Base-by-base conservation (phyloP, 768 basidiomycete genomes). In the Jaapia argillacea region DNA sequence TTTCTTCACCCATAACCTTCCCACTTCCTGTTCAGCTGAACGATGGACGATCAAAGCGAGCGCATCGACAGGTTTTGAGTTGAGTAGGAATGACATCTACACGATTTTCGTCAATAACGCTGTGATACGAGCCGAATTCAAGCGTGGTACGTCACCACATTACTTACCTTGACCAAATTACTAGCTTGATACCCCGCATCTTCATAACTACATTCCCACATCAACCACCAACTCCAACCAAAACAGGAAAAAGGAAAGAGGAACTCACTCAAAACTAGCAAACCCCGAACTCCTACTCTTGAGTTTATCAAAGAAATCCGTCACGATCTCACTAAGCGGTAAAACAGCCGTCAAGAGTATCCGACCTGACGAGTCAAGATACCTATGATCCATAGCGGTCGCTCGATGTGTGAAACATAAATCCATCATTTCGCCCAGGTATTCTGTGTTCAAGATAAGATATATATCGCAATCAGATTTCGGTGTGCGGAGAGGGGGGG, bases 391-490 rank as follows among this genome's bases (percentile, higher is more conserved):
- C 42, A 94, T 61, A 38, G 88, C 77, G 44, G 83, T 77, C 2
- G 82, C 94, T 38, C 96, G 79, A 56, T 87, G 89, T 4, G 75
- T 70, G 58, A 79, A 86, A 57, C 92, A 96, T 1, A 98, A 73
- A 31, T 88, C 85, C 85, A 98, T 93, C 84, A 99, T 92, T 36
- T 85, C 84, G 5, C 94, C 94, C 25, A 96, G 80, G 58, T 91
- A 93, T 48, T 89, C 91, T 91, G 51, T n/a, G n/a, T n/a, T 23
- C n/a, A n/a, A n/a, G n/a, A n/a, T n/a, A n/a, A n/a, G n/a, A n/a
- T n/a, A n/a, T n/a, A 38, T 40, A 48, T 42, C 37, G 21, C 44
- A 24, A 42, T 42, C 6, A 46, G 10, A 43, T 26, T 40, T 40
- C 22, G 37, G 20, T 31, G 24, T 36, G 22, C 6, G 7, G 35